These are phyloP conservation scores for Hortaea sp. DNA, from an alignment of 2,329 filamentous ascomycete genomes.

Conservation along the genomic window DNA sequence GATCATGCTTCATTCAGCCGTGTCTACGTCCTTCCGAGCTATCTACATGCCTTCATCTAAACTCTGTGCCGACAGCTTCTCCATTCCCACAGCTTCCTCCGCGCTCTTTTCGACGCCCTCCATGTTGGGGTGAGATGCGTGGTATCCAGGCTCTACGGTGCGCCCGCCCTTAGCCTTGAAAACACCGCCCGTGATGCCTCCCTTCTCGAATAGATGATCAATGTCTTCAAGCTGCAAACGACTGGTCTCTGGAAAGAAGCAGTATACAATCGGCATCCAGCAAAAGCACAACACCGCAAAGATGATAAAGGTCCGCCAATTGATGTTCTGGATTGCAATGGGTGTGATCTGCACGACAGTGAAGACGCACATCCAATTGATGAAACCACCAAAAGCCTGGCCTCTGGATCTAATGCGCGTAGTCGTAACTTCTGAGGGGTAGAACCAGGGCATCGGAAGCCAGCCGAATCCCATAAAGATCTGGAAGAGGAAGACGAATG, in stretches of 20 bases:
- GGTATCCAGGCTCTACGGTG: slow-evolving; percentile 7
- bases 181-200: slow-evolving; percentile 9
- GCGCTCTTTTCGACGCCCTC: slow-evolving; percentile 3
- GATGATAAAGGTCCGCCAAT: slow-evolving; percentile 8
- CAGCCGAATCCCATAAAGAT: slow-evolving; percentile 28
- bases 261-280: slow-evolving; percentile 6
- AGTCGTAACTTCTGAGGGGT: background rate
- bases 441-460: slow-evolving; percentile 24
- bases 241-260: slow-evolving; percentile 11
- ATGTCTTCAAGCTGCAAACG: slow-evolving; percentile 9
- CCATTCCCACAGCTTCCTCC: slow-evolving; percentile 1
- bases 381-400: slow-evolving; percentile 2
- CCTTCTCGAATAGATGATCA: slow-evolving; percentile 8
- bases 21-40: too few species aligned
- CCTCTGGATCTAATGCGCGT: background rate
- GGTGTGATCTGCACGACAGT: slow-evolving; percentile 9
- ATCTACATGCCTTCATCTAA: too few species aligned
- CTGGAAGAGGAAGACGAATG: slow-evolving; percentile 29
- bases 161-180: slow-evolving; percentile 7
- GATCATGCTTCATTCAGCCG: too few species aligned
- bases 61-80: background rate
- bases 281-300: slow-evolving; percentile 5
- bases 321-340: slow-evolving; percentile 6
- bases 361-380: slow-evolving; percentile 3
- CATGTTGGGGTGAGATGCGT: slow-evolving; percentile 6